phyloP scores from a whole-genome alignment of 768 basidiomycete genomes.

The Boletus rubroflammeus region DNA sequence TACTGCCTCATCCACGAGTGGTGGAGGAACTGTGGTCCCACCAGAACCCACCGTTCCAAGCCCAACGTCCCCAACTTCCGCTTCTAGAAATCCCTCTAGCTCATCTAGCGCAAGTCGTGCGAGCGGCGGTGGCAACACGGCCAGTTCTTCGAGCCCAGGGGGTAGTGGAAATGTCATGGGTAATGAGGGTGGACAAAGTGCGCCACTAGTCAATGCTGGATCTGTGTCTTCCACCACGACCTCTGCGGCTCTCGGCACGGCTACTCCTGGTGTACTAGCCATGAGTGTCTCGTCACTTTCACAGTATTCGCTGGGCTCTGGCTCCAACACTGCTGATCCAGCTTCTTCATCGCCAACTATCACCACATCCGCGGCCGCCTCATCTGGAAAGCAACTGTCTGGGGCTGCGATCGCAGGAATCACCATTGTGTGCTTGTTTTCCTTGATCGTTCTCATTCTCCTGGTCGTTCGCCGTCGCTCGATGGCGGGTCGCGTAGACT shows the following conservation, averaged over 20 bases:
- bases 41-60: neutral
- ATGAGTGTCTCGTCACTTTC: neutral
- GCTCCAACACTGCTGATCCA: slow-evolving; percentile 10
- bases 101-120: neutral
- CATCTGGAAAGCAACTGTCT: slow-evolving; percentile 34
- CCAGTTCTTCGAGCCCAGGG: neutral
- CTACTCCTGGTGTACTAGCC: neutral
- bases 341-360: slow-evolving; percentile 14
- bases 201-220: neutral
- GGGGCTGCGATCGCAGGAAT: slow-evolving; percentile 49
- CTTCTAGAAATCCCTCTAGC: neutral
- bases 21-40: neutral
- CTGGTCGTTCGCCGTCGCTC: slow-evolving; percentile 47
- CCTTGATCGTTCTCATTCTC: slow-evolving; percentile 35
- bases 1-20: neutral
- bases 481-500: slow-evolving; percentile 39
- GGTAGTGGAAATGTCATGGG: neutral
- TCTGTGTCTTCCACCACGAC: neutral
- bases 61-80: neutral
- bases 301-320: slow-evolving; percentile 5
- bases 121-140: neutral
- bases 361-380: slow-evolving; percentile 3
- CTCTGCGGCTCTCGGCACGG: neutral
- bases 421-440: slow-evolving; percentile 28
- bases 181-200: neutral